Percentiles rank a stretch among this genome's conserved stretches.
Conservation (phyloP, 1,139 yeast genomes). For the Tardiomyces depauwii region DNA sequence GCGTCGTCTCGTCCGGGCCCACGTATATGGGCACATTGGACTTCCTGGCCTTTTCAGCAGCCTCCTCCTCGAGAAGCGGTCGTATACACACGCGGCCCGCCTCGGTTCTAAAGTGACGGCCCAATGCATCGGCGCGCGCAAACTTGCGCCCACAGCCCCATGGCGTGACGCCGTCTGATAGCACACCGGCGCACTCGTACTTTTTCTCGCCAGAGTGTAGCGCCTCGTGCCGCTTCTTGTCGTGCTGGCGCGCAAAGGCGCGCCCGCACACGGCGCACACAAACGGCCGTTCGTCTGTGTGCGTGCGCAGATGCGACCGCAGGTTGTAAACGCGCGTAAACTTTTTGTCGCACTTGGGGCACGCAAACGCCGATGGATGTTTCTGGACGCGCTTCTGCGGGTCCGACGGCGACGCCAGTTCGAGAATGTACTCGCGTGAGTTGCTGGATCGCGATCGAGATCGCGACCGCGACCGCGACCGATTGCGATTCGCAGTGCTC, state of each 20-base stretch:
- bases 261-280: constrained; percentile 80
- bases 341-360: constrained; percentile 73
- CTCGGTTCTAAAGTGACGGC: constrained; percentile 90
- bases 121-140: constrained; percentile 91
- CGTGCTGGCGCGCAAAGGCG: constrained; percentile 94
- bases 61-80: constrained; percentile 61
- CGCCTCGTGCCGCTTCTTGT: constrained; percentile 86
- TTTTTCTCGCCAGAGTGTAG: constrained; percentile 85
- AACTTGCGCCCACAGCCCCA: constrained; percentile 95
- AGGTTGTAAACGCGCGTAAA: constrained; percentile 90
- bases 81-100: constrained; percentile 80
- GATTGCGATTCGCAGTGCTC: background rate
- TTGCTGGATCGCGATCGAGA: background rate
- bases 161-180: constrained; percentile 44
- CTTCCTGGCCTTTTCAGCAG: constrained; percentile 11
- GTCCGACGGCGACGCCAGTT: constrained; percentile 23
- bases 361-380: constrained; percentile 70
- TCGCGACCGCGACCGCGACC: background rate
- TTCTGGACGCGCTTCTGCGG: constrained; percentile 50
- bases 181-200: constrained; percentile 68
- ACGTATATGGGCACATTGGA: background rate
- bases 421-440: constrained; percentile 24
- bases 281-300: constrained; percentile 89
- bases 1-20: background rate
- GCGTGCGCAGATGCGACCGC: constrained; percentile 85